Evolutionary conservation across 306 rosid species (phyloP).

Genomic region (Sicyos baderoa): DNA sequence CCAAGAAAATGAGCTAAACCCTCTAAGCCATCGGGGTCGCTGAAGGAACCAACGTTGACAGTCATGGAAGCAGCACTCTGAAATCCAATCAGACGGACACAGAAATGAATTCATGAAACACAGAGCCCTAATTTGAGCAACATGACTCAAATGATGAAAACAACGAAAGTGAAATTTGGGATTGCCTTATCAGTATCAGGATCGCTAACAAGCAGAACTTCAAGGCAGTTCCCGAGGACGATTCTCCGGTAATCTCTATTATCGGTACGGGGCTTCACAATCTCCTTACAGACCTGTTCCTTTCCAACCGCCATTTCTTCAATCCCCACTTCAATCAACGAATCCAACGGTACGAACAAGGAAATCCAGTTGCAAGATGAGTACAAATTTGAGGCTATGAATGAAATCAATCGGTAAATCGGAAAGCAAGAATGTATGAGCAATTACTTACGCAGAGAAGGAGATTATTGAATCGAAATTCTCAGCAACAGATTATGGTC

Average conservation of each 20-base stretch:
- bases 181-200: conserved; percentile 80
- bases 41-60: conserved; percentile 75
- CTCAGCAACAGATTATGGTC: background rate
- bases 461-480: background rate
- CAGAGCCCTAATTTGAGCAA: conserved; percentile 9
- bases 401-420: background rate
- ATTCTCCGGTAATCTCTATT: conserved; percentile 64
- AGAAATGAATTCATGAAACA: background rate
- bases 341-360: background rate
- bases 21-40: conserved; percentile 78
- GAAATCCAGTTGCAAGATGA: background rate
- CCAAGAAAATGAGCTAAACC: conserved; percentile 99
- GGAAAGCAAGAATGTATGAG: background rate
- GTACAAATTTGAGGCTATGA: background rate
- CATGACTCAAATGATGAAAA: background rate
- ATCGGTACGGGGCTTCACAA: conserved; percentile 64
- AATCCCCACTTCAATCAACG: background rate
- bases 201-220: conserved; percentile 73
- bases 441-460: background rate
- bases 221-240: conserved; percentile 61
- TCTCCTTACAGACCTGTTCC: conserved; percentile 37
- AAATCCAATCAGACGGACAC: background rate
- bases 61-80: conserved; percentile 97
- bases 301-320: conserved; percentile 46
- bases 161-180: background rate